phyloP scores from a whole-genome alignment of 768 basidiomycete species.

The Tulasnella sp. region DNA sequence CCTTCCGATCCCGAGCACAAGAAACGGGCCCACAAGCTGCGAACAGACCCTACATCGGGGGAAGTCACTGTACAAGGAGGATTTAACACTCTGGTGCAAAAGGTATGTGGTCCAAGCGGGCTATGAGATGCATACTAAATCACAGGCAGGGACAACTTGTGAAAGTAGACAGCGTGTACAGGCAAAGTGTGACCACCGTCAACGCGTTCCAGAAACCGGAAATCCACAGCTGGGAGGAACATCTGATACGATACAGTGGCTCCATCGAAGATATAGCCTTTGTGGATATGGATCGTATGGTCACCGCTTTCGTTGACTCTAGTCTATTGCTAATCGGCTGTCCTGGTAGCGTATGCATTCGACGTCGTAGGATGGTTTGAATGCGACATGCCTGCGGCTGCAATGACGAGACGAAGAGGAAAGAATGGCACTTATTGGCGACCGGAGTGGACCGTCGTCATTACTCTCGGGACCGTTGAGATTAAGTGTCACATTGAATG shows the following conservation, averaged over 20 bases:
- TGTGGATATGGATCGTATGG: neutral
- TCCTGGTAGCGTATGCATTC: neutral
- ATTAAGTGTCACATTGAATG: neutral
- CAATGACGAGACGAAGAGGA: neutral
- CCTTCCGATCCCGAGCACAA: constrained; percentile 62
- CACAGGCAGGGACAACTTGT: neutral
- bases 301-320: too few species aligned
- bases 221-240: neutral
- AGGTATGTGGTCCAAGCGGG: neutral
- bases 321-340: neutral
- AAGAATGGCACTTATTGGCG: neutral
- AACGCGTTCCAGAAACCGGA: neutral
- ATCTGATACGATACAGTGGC: neutral
- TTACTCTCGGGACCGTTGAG: neutral
- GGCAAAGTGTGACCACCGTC: neutral
- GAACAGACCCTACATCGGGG: neutral
- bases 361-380: neutral
- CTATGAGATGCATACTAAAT: neutral
- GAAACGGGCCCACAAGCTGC: constrained; percentile 57
- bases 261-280: neutral
- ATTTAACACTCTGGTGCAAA: neutral
- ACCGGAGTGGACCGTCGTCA: neutral
- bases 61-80: neutral
- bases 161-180: neutral
- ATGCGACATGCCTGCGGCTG: neutral